Conservation (phyloP, 2,329 filamentous ascomycete genomes). For the Raffaelea ambrosiae region DNA sequence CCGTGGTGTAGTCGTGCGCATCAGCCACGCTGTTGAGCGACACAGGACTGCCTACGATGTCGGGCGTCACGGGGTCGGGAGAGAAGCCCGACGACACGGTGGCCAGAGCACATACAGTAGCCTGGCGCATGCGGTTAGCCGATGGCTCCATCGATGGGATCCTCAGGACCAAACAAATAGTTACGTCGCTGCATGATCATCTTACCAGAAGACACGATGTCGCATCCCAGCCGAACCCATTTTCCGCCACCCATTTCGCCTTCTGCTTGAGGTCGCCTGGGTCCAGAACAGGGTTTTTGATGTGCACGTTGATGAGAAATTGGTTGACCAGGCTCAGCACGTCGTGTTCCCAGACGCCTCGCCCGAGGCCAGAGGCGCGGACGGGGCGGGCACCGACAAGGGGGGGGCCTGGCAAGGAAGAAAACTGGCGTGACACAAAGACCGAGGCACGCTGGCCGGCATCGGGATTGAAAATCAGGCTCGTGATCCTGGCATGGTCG, state of each 20-base stretch:
- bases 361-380: not conserved
- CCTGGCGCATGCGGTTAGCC: too few relatives aligned
- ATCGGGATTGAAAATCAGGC: too few relatives aligned
- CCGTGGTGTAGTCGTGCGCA: not conserved
- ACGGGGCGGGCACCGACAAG: not conserved
- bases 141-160: not conserved
- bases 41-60: not conserved
- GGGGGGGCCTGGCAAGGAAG: not conserved
- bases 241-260: constrained; percentile 15
- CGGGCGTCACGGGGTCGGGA: not conserved
- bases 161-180: not conserved
- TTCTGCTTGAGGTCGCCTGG: constrained; percentile 16
- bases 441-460: too few relatives aligned
- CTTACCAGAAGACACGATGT: constrained; percentile 21
- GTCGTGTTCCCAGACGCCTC: constrained; percentile 16
- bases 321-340: constrained; percentile 19
- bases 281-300: constrained; percentile 27
- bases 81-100: not conserved
- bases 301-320: constrained; percentile 24
- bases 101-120: constrained; percentile 2
- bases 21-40: not conserved
- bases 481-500: too few relatives aligned
- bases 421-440: too few relatives aligned
- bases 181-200: not conserved
- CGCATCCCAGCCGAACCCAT: constrained; percentile 22